These are phyloP conservation scores for Herpetospermum pedunculosum DNA, from an alignment of 306 rosid species.

Conservation along the genomic window DNA sequence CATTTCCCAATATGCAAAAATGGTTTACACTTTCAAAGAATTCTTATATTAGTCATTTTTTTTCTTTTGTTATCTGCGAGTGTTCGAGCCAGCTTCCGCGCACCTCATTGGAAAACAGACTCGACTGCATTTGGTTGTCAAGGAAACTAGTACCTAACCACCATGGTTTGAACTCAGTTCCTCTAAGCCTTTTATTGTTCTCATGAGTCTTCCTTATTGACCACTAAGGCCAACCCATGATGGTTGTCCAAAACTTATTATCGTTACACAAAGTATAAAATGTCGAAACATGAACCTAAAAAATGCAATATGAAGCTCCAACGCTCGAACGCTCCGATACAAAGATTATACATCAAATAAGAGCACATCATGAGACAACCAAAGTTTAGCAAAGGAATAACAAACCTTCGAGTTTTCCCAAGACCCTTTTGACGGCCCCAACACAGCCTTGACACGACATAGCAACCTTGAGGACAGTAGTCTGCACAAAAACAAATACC, in stretches of 20 bases:
- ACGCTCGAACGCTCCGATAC: background rate
- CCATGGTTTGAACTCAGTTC: no score
- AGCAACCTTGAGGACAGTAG: constrained; percentile 76
- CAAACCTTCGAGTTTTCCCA: constrained; percentile 83
- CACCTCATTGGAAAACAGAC: no score
- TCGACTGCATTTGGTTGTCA: no score
- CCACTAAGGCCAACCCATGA: no score
- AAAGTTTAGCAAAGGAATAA: background rate
- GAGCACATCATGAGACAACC: background rate
- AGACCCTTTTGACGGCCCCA: constrained; percentile 88
- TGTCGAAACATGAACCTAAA: background rate
- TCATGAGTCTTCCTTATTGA: no score
- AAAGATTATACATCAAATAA: background rate
- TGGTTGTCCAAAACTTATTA: background rate
- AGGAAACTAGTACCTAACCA: no score
- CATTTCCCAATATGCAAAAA: background rate
- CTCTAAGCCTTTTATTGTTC: no score
- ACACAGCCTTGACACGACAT: constrained; percentile 91
- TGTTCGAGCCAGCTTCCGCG: no score
- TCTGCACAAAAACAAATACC: constrained; percentile 31
- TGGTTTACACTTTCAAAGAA: background rate
- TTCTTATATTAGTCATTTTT: background rate
- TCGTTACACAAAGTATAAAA: background rate
- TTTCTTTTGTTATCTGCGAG: no score
- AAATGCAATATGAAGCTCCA: background rate